Evolutionary conservation across 2,329 filamentous ascomycete species (phyloP), one percentile per base, ranked within the genome.

Genomic region (Fusarium newnesense): DNA sequence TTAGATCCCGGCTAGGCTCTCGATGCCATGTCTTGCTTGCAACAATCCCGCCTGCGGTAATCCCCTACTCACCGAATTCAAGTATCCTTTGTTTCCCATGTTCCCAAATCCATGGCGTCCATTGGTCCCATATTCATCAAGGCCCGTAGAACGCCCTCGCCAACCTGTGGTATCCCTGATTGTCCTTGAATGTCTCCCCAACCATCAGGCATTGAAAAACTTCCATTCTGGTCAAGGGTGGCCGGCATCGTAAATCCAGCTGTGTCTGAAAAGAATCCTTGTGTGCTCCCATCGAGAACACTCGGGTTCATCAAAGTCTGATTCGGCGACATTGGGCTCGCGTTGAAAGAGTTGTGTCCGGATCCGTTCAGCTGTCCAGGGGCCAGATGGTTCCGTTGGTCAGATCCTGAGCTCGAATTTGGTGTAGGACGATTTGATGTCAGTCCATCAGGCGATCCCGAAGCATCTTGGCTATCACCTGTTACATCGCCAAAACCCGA

Each of bases 111-210:
- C 87, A 91, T 89, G 16, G 86, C 85, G 72, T 91, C 89, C 85
- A 91, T 89, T 0, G 88, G 84, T 12, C 86, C 87, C 82, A 90
- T 86, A 61, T 85, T 87, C 85, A 90, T 88, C 63, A 91, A 80
- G 13, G 87, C 86, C 64, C 87, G 83, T 52, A 91, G 79, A 47
- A 91, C 85, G 0, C 88, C 88, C 54, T 91, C 88, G 0, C 87
- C 85, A 19, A 89, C 85, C 9, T 87, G 87, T 26, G 87, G 87
- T 81, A 90, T 87, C 13, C 84, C 85, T 12, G 83, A 79, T 59
- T 85, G 83, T 26, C 81, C 81, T 44, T 80, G 75, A 37, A 85
- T 76, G 50, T 84, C 80, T 37, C 80, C 76, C 87, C 88, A 89
- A 7, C 82, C 83, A 43, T 78, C 79, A 5, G 85, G 75, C 62